phyloP scores from a whole-genome alignment of 805 yeast genomes.

The Debaryomyces castellii region DNA sequence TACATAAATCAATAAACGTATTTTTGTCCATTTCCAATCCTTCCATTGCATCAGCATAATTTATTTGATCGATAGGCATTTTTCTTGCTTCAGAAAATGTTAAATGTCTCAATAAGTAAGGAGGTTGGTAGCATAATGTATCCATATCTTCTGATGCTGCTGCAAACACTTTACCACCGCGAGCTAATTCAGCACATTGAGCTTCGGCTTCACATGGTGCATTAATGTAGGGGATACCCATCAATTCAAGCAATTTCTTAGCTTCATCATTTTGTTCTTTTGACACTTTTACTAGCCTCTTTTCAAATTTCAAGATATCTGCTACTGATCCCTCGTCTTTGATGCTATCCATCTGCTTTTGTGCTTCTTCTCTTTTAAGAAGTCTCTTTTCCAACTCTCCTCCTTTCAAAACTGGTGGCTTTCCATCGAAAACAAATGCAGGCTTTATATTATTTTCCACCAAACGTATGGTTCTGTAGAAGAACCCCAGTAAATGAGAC shows the following conservation, averaged over 20 bases:
- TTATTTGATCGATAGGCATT: slow-evolving; percentile 84
- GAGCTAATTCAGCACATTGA: slow-evolving; percentile 92
- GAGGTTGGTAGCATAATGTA: slow-evolving; percentile 88
- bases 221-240: slow-evolving; percentile 93
- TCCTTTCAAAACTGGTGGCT: slow-evolving; percentile 91
- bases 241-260: slow-evolving; percentile 68
- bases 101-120: slow-evolving; percentile 78
- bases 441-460: slow-evolving; percentile 95
- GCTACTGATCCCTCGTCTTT: slow-evolving; percentile 80
- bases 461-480: slow-evolving; percentile 87
- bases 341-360: slow-evolving; percentile 66
- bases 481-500: slow-evolving; percentile 94
- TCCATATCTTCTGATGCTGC: slow-evolving; percentile 99
- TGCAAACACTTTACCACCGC: slow-evolving; percentile 88
- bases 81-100: slow-evolving; percentile 94
- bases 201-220: slow-evolving; percentile 99
- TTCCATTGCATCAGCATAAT: slow-evolving; percentile 63
- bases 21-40: slow-evolving; percentile 72
- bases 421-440: slow-evolving; percentile 95
- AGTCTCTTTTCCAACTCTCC: slow-evolving; percentile 89
- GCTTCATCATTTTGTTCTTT: slow-evolving; percentile 94
- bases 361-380: slow-evolving; percentile 80
- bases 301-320: slow-evolving; percentile 72
- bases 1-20: slow-evolving; percentile 88
- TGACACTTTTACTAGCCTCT: slow-evolving; percentile 87